Percentiles rank a stretch among this genome's conserved stretches.
Evolutionary conservation across 176 grass and related monocot genomes (phyloP).

Genomic region (Guadua angustifolia): DNA sequence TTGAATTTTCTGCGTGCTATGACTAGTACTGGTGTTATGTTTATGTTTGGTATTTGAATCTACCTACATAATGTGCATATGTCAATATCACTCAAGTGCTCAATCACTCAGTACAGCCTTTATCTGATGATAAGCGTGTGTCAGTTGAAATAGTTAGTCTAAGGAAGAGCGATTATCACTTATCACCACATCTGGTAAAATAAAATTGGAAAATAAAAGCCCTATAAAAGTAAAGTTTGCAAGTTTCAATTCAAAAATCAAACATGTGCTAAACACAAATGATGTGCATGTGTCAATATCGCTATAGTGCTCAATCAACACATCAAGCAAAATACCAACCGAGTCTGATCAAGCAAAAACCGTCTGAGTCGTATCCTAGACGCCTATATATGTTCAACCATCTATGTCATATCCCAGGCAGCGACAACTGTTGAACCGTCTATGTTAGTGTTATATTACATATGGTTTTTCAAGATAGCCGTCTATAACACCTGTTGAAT

Average conservation of each 20-base stretch:
- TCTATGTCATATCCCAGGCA: too few relatives aligned
- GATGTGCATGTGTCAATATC: neutral
- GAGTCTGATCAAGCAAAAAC: neutral
- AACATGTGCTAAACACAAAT: neutral
- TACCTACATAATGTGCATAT: neutral
- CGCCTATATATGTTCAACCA: too few relatives aligned
- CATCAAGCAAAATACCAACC: neutral
- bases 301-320: neutral
- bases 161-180: too few relatives aligned
- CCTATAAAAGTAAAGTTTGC: too few relatives aligned
- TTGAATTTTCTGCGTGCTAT: neutral
- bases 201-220: too few relatives aligned
- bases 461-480: too few relatives aligned
- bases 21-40: neutral
- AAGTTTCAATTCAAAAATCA: neutral
- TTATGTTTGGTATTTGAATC: neutral
- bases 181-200: neutral
- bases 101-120: neutral
- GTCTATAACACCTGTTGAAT: too few relatives aligned
- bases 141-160: neutral
- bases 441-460: too few relatives aligned
- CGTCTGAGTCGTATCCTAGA: too few relatives aligned
- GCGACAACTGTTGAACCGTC: too few relatives aligned
- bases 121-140: neutral
- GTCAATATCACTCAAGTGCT: neutral